Base-by-base conservation (phyloP, 1,284 basidiomycete species). In the Heterobasidion parviporum region DNA sequence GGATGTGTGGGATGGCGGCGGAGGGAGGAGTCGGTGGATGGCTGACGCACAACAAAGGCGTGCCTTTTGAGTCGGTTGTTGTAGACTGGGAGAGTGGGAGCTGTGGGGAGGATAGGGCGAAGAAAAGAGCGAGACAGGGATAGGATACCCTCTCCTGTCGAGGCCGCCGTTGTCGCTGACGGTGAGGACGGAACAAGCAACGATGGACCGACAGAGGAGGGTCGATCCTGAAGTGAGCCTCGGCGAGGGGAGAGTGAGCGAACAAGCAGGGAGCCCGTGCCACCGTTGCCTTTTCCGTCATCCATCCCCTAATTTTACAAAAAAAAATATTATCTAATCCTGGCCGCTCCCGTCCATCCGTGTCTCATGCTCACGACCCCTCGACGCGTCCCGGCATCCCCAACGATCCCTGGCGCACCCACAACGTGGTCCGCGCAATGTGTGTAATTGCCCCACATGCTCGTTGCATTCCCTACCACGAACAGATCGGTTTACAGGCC, bases 11-110 rank as follows among this genome's bases (percentile, higher is more conserved):
- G 58, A 59, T 56, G 54, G 62, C 67, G 68, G 63, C 66, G 64
- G 61, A 67, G 60, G 65, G 68, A 65, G 68, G 72, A 59, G 65
- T 66, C 63, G 66, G 68, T 53, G 45, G 61, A 61, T 85, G 87
- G 87, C 87, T 76, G 76, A 90, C 87, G 87, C 88, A 77, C 87
- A 90, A 77, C 84, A 78, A 90, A 90, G 87, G 88, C 87, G 87
- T 90, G 87, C 88, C 87, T 89, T 89, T 89, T 89, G 67, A 20
- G 47, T 49, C 15, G 47, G 15, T 60, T 53, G 5, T 53, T 34
- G 5, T 35, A 44, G 51, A 34, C 38, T 49, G 35, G 52, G n/a
- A 48, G 55, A 50, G 52, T 54, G 52, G 46, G 50, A 46, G 49
- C 44, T 38, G 36, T 59, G 53, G 41, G 52, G 59, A 57, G 67